Base-by-base conservation (phyloP, 768 basidiomycete species). In the Lactarius sp. region DNA sequence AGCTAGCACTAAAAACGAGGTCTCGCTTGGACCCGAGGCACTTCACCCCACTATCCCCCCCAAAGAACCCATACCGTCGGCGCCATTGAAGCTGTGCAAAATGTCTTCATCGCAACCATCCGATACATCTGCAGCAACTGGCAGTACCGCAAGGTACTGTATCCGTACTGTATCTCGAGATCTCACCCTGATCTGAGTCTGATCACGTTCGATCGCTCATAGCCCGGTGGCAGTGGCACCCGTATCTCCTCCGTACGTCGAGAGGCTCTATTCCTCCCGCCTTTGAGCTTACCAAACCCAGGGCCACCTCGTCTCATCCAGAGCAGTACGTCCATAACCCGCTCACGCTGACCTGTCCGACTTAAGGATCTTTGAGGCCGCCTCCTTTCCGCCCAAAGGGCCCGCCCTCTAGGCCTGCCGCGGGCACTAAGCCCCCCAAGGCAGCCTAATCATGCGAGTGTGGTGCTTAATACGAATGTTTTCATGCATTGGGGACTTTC, bases 331-430 rank as follows among this genome's bases (percentile, higher is more conserved):
- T 64, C 20, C 2, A 1, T 16, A 12, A 36, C 31, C 6, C 3
- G 41, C 37, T 42, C 12, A 20, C 12, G 2, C 27, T 8, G n/a
- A 55, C 3, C 20, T 44, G 8, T 3, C 27, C n/a, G 2, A 5
- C 41, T 27, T 31, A 18, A 31, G 5, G 16, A 20, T 37, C 20
- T 33, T 55, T 22, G 1, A 64, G 63, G 12, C 20, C 52, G 22
- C 5, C 39, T 0, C 39, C 46, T n/a, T 64, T 55, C n/a, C 58
- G 58, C 13, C 63, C 63, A 0, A 64, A 60, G 14, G 63, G 63
- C 14, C 62, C 62, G 0, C 53, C 47, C 2, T 44, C 52, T 0
- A 49, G 20, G 10, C 63, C 63, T 0, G 52, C 33, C 12, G 27
- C 27, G 2, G 7, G 1, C 27, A 53, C 58, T 2, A 36, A 18